phyloP scores from a whole-genome alignment of 176 grass and related monocot species.

The Oryza coarctata region DNA sequence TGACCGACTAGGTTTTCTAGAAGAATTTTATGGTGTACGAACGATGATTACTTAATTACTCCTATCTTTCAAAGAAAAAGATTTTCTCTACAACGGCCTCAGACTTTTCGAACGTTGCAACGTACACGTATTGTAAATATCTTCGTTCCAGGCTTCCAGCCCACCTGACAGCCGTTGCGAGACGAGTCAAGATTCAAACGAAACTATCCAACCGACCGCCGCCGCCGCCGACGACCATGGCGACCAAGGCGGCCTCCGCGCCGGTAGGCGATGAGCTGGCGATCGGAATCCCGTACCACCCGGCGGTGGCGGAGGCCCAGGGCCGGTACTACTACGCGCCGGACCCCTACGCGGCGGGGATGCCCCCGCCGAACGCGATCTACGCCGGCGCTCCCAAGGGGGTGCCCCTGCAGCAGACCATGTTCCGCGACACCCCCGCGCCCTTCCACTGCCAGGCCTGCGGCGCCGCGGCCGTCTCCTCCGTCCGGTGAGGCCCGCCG shows the following conservation, averaged over 20 bases:
- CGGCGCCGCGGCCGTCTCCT: constrained; percentile 64
- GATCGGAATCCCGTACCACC: constrained; percentile 63
- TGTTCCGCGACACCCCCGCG: constrained; percentile 94
- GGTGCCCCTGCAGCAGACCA: constrained; percentile 88
- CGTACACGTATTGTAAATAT: no score
- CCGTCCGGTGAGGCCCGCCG: constrained; percentile 52
- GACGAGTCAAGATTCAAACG: neutral
- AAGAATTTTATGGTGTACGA: no score
- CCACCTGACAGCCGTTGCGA: no score
- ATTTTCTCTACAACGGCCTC: no score
- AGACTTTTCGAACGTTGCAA: no score
- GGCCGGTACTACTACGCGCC: constrained; percentile 56
- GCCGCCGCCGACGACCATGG: constrained; percentile 36
- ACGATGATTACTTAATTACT: no score
- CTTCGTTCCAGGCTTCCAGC: no score
- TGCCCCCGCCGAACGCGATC: constrained; percentile 83
- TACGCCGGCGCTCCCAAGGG: constrained; percentile 82
- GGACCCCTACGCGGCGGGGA: constrained; percentile 74
- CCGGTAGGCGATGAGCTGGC: constrained; percentile 42
- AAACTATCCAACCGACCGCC: neutral
- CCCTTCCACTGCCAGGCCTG: constrained; percentile 93
- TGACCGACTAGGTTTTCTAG: no score
- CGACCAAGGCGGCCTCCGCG: constrained; percentile 33
- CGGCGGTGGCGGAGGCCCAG: constrained; percentile 11
- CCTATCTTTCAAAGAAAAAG: no score